These are phyloP conservation scores for Rhodamnia rubescens DNA, from an alignment of 345 rosid species.

Conservation along the genomic window DNA sequence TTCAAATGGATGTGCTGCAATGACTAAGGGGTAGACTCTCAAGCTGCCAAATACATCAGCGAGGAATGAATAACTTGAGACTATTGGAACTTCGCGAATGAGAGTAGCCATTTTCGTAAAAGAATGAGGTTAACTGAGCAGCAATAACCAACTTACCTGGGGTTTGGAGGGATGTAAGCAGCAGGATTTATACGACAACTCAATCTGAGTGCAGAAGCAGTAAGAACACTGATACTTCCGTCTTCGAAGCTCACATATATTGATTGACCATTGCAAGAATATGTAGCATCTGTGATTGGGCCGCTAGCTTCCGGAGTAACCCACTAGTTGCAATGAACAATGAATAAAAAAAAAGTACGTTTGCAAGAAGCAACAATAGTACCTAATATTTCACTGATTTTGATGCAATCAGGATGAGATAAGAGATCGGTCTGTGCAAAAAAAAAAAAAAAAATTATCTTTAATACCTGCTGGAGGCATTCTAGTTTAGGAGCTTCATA, in stretches of 20 bases:
- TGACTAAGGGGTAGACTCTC: conserved; percentile 57
- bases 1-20: conserved; percentile 60
- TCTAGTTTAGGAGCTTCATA: conserved; percentile 66
- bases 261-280: conserved; percentile 72
- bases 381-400: too few relatives aligned
- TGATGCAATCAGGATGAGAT: background rate
- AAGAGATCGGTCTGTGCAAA: background rate
- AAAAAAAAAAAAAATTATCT: background rate
- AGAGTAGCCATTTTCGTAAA: too few relatives aligned
- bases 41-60: conserved; percentile 21
- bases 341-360: too few relatives aligned
- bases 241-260: conserved; percentile 78
- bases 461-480: conserved; percentile 49
- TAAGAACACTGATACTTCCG: conserved; percentile 57
- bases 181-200: conserved; percentile 64
- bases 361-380: too few relatives aligned
- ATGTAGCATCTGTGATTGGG: conserved; percentile 73
- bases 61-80: background rate
- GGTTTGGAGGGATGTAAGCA: conserved; percentile 59
- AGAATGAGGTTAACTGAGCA: too few relatives aligned
- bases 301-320: conserved; percentile 52
- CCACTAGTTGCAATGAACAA: conserved; percentile 25
- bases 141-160: conserved; percentile 25
- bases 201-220: conserved; percentile 46
- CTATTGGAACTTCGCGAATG: too few relatives aligned